Percentiles rank a stretch among this genome's conserved stretches.
Conservation (phyloP, 1,139 yeast genomes). For the Taphrina communis region DNA sequence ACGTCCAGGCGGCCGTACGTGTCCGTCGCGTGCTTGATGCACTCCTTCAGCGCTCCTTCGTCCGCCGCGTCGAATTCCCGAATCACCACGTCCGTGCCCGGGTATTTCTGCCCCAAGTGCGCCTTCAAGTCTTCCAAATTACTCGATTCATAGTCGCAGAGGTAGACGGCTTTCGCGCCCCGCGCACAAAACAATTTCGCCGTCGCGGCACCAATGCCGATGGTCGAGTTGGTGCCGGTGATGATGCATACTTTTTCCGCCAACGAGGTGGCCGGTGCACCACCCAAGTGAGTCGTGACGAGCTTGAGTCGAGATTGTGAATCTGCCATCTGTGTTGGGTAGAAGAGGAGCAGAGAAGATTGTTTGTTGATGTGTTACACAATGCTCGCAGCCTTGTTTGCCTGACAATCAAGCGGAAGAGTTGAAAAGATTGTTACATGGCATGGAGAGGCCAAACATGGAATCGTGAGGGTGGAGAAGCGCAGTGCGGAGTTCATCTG, state of each 20-base stretch:
- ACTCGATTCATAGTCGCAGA: constrained; percentile 41
- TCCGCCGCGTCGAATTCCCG: constrained; percentile 44
- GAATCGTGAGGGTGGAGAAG: not conserved
- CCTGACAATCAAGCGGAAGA: not conserved
- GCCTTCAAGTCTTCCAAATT: constrained; percentile 30
- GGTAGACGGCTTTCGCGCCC: constrained; percentile 43
- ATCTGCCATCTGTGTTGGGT: constrained; percentile 1
- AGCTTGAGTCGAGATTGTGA: constrained; percentile 18
- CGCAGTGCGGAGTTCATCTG: not conserved
- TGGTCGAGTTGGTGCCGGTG: constrained; percentile 43
- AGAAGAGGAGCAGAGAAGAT: not conserved
- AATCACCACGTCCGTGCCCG: constrained; percentile 39
- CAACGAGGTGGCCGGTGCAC: constrained; percentile 34
- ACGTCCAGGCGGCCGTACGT: constrained; percentile 42
- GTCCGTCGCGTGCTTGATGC: constrained; percentile 38
- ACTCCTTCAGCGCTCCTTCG: constrained; percentile 40
- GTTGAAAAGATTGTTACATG: no score
- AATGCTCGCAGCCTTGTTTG: not conserved
- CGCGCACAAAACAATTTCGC: constrained; percentile 40
- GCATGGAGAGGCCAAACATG: not conserved
- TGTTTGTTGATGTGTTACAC: constrained; percentile 40
- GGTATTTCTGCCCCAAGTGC: constrained; percentile 17
- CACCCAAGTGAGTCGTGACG: constrained; percentile 27
- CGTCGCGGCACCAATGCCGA: constrained; percentile 45
- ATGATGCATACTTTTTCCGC: constrained; percentile 43